A percentile compares a stretch with the other conserved stretches of the same genome.
Conservation (phyloP, 148 eudicot species). For the Fallopia convolvulus region DNA sequence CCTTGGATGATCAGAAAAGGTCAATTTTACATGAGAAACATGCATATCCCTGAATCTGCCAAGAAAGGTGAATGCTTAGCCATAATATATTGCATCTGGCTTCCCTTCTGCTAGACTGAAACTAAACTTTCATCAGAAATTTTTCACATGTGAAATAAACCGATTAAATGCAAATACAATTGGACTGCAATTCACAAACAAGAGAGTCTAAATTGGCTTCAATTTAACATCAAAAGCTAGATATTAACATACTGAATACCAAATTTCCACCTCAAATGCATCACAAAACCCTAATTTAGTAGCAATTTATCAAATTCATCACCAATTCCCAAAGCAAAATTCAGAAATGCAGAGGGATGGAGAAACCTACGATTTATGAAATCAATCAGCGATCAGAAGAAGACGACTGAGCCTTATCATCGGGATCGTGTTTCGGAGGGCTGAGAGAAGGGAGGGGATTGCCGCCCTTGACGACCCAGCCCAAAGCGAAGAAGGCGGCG, state of each 20-base stretch:
- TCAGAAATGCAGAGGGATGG: neutral
- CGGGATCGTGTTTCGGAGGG: neutral
- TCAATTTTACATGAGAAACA: neutral
- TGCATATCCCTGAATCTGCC: neutral
- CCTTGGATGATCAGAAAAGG: neutral
- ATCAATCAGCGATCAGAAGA: neutral
- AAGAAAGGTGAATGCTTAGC: neutral
- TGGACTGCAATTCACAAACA: neutral
- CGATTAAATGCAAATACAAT: neutral
- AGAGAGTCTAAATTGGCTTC: neutral
- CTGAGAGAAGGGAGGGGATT: slow-evolving; percentile 62
- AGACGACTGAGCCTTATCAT: neutral
- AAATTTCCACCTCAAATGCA: neutral
- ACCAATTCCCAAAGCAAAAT: neutral
- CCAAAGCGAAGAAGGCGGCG: slow-evolving; percentile 79
- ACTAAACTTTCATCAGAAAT: neutral
- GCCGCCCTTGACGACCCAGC: slow-evolving; percentile 84
- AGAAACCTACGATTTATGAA: neutral
- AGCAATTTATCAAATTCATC: neutral
- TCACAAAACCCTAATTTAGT: neutral
- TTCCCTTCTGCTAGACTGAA: neutral
- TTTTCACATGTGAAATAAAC: neutral
- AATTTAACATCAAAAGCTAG: neutral
- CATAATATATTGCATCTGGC: neutral
- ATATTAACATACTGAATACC: neutral